Percentiles rank a stretch among this genome's conserved stretches.
Conservation (phyloP, 257 asterid genomes). For the Cruciata laevipes region DNA sequence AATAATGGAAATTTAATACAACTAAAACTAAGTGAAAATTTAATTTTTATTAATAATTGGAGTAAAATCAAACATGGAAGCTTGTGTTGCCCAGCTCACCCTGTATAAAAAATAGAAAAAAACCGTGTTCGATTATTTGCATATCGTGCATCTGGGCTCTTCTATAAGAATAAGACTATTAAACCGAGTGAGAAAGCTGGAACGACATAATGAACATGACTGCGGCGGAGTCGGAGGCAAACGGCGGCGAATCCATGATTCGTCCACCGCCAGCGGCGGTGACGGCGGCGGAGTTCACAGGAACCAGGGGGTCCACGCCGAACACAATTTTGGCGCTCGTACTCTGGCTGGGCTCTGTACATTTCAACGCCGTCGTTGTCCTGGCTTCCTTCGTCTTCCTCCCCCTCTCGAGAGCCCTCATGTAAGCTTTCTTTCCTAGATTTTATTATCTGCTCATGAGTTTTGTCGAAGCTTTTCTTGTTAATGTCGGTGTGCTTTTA, state of each 20-base stretch:
- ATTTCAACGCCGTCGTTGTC: constrained; percentile 38
- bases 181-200: background rate
- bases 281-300: constrained; percentile 57
- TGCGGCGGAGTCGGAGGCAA: constrained; percentile 23
- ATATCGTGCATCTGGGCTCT: background rate
- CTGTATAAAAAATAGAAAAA: background rate
- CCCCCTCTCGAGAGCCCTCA: constrained; percentile 51
- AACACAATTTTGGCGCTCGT: constrained; percentile 40
- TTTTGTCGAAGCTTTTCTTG: background rate
- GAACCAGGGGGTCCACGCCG: constrained; percentile 36
- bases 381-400: constrained; percentile 54
- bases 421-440: constrained; percentile 33
- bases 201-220: constrained; percentile 14
- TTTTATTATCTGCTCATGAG: background rate
- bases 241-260: constrained; percentile 29
- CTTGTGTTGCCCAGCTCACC: background rate
- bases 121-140: background rate
- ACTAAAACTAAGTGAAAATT: too few species aligned
- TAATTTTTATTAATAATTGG: background rate
- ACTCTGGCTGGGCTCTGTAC: constrained; percentile 72
- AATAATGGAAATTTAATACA: too few species aligned
- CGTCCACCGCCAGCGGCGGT: constrained; percentile 4
- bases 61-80: background rate
- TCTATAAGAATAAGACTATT: background rate
- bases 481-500: constrained; percentile 7